A percentile compares a stretch with the other conserved stretches of the same genome.
These are phyloP conservation scores for Lachnellula cervina DNA, from an alignment of 2,329 filamentous ascomycete species.

Conservation along the genomic window DNA sequence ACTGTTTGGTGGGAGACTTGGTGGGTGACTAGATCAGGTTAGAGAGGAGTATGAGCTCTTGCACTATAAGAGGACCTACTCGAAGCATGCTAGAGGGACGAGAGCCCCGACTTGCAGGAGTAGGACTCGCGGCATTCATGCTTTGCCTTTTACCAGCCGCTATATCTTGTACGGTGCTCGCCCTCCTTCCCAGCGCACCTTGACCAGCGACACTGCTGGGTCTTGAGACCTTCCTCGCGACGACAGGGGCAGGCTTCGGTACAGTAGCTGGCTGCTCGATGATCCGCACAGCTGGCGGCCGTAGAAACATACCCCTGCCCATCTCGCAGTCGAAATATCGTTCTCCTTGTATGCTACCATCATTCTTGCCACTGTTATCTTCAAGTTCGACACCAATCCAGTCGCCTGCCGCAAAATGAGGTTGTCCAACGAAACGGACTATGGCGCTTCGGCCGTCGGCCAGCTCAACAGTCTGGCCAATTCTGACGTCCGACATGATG, in stretches of 20 bases:
- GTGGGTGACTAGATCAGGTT: conserved; percentile 57
- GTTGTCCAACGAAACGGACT: conserved; percentile 76
- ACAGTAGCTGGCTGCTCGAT: conserved; percentile 45
- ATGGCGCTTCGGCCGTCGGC: conserved; percentile 70
- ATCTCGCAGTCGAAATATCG: conserved; percentile 82
- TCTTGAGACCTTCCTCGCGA: conserved; percentile 29
- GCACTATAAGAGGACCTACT: conserved; percentile 37
- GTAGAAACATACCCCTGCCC: conserved; percentile 79
- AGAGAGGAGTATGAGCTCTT: neutral
- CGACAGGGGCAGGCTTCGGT: conserved; percentile 23
- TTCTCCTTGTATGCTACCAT: conserved; percentile 82
- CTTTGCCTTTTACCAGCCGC: conserved; percentile 59
- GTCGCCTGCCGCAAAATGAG: conserved; percentile 73
- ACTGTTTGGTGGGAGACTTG: conserved; percentile 75
- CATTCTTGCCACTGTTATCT: conserved; percentile 81
- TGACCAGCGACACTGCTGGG: conserved; percentile 43
- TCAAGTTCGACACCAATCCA: conserved; percentile 91
- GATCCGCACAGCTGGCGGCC: conserved; percentile 62
- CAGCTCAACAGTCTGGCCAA: conserved; percentile 55
- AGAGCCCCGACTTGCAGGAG: conserved; percentile 54
- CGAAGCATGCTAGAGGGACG: conserved; percentile 53
- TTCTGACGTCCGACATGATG: conserved; percentile 52
- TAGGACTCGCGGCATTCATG: conserved; percentile 67
- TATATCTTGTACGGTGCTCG: conserved; percentile 46
- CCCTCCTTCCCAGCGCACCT: conserved; percentile 32